A percentile compares a stretch with the other conserved stretches of the same genome.
Evolutionary conservation across 352 stramenopile genomes (phyloP).

Genomic region (Aphanomyces cochlioides): DNA sequence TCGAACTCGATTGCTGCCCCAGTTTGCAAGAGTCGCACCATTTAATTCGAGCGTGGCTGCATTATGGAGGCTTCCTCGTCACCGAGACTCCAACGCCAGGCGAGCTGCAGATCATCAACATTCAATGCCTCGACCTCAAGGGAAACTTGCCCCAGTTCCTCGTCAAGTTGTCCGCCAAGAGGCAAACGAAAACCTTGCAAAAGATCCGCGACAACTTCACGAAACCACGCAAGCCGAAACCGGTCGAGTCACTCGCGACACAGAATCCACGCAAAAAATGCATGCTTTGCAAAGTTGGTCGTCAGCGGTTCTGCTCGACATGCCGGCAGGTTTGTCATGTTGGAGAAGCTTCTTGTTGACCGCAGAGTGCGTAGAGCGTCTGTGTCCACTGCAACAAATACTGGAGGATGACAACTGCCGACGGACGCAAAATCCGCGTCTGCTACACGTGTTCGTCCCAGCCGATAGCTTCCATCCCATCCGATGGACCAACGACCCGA

Average conservation of each 20-base stretch:
- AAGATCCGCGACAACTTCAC: background rate
- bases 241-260: background rate
- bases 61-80: conserved; percentile 76
- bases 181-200: background rate
- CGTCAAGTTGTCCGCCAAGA: conserved; percentile 5
- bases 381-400: conserved; percentile 16
- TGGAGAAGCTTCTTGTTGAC: too few relatives aligned
- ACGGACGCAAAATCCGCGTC: conserved; percentile 6
- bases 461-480: background rate
- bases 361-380: background rate
- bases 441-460: conserved; percentile 9
- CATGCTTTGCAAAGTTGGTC: conserved; percentile 9
- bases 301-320: background rate
- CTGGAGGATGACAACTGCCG: conserved; percentile 3
- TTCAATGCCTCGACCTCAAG: conserved; percentile 6
- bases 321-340: background rate
- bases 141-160: conserved; percentile 16
- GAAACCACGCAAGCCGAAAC: background rate
- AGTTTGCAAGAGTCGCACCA: conserved; percentile 47
- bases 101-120: conserved; percentile 14
- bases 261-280: background rate
- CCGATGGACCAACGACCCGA: too few relatives aligned
- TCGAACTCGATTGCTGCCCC: conserved; percentile 57
- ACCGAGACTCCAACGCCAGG: conserved; percentile 38
- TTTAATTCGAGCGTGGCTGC: conserved; percentile 68